These are phyloP conservation scores for Leccinum boreale DNA, from an alignment of 768 basidiomycete species.

Conservation along the genomic window DNA sequence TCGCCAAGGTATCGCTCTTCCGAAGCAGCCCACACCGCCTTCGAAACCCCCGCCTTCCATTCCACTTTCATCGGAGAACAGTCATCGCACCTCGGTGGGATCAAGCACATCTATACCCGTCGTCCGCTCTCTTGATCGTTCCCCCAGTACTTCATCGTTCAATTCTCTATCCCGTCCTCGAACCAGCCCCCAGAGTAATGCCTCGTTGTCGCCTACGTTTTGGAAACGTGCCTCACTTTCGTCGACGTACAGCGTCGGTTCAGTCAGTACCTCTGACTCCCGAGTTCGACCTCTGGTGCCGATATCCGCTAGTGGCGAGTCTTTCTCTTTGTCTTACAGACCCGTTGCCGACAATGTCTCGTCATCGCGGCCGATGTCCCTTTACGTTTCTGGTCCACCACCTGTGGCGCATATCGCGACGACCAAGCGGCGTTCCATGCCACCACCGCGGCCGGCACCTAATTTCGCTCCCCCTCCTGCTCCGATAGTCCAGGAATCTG, in stretches of 20 bases:
- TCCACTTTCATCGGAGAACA: slow-evolving; percentile 28
- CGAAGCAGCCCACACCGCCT: slow-evolving; percentile 55
- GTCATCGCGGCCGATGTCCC: slow-evolving; percentile 21
- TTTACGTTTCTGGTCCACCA: slow-evolving; percentile 14
- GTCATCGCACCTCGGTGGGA: slow-evolving; percentile 23
- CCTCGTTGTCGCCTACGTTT: slow-evolving; percentile 47
- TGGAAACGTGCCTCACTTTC: slow-evolving; percentile 53
- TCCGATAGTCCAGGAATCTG: slow-evolving; percentile 36
- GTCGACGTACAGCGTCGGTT: slow-evolving; percentile 44
- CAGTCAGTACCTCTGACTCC: slow-evolving; percentile 43
- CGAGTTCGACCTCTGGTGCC: slow-evolving; percentile 18
- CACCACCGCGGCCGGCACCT: slow-evolving; percentile 73
- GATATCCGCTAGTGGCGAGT: slow-evolving; percentile 1
- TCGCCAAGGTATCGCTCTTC: slow-evolving; percentile 44
- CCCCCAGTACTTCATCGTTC: slow-evolving; percentile 39
- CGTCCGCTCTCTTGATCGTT: slow-evolving; percentile 31
- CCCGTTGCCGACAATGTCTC: slow-evolving; percentile 1
- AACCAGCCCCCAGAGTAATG: slow-evolving; percentile 41
- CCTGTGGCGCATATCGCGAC: slow-evolving; percentile 20
- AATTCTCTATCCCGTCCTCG: slow-evolving; percentile 26
- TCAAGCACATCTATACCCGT: slow-evolving; percentile 27
- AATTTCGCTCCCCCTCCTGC: slow-evolving; percentile 68
- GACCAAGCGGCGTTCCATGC: slow-evolving; percentile 57
- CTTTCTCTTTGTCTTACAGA: slow-evolving; percentile 12
- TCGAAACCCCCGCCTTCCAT: slow-evolving; percentile 55